phyloP scores from a whole-genome alignment of 345 rosid genomes.

The Eucalyptus paniculata region DNA sequence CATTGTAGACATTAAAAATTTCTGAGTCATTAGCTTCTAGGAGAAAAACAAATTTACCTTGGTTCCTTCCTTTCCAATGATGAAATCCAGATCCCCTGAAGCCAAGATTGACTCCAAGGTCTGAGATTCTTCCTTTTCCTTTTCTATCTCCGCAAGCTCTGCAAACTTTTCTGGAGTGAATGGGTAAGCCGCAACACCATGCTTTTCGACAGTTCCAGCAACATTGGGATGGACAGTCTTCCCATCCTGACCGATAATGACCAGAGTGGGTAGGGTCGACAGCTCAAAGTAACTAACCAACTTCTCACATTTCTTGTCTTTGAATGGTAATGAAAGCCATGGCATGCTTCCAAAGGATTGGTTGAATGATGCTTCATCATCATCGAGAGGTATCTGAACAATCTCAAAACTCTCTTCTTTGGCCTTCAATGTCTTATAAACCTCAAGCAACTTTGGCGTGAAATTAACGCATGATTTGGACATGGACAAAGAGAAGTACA shows the following conservation, averaged over 20 bases:
- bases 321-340: constrained; percentile 9
- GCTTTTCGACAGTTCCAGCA: neutral
- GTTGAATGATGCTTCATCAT: neutral
- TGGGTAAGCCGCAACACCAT: constrained; percentile 4
- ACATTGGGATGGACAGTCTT: neutral
- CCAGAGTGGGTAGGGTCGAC: constrained; percentile 1
- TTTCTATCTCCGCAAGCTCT: constrained; percentile 10
- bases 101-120: constrained; percentile 7
- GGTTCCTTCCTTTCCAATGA: constrained; percentile 5
- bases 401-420: constrained; percentile 21
- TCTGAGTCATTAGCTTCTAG: neutral
- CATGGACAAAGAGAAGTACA: constrained; percentile 3
- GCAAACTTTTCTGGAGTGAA: constrained; percentile 7
- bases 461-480: constrained; percentile 4
- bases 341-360: constrained; percentile 1
- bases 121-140: constrained; percentile 3
- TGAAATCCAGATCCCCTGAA: neutral
- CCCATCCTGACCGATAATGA: constrained; percentile 4
- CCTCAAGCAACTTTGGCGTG: constrained; percentile 5
- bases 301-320: neutral
- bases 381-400: constrained; percentile 12
- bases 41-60: neutral
- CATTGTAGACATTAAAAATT: neutral
- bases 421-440: constrained; percentile 13
- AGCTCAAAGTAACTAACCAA: neutral